Conservation (phyloP, 2,329 filamentous ascomycete genomes). For the Curvularia lunata region DNA sequence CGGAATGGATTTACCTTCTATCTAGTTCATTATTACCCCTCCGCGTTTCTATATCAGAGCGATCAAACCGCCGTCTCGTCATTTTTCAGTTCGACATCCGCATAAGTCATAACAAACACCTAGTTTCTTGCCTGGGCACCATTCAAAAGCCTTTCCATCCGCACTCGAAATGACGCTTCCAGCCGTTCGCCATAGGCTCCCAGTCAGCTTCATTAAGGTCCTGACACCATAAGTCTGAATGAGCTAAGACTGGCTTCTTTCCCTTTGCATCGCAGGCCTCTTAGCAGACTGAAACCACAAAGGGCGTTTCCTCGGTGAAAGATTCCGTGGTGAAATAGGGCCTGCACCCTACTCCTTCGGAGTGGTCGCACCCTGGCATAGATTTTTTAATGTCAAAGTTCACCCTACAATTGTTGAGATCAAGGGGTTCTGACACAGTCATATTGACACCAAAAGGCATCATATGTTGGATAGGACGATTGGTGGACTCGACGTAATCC, state of each 20-base stretch:
- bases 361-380: slow-evolving; percentile 8
- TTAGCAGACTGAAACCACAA: slow-evolving; percentile 10
- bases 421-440: not conserved
- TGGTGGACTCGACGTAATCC: slow-evolving; percentile 10
- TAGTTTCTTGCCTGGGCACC: no score
- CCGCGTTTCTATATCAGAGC: not conserved
- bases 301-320: slow-evolving; percentile 10
- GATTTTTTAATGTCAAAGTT: slow-evolving; percentile 15
- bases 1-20: not conserved
- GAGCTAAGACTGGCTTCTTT: not conserved
- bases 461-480: slow-evolving; percentile 11
- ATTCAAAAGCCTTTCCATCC: slow-evolving; percentile 11
- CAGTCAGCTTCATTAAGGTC: slow-evolving; percentile 17
- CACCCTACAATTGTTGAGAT: slow-evolving; percentile 10
- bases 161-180: slow-evolving; percentile 14
- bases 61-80: no score
- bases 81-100: not conserved
- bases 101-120: not conserved
- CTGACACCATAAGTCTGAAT: slow-evolving; percentile 16
- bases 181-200: slow-evolving; percentile 4
- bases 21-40: not conserved
- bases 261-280: not conserved
- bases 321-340: slow-evolving; percentile 19
- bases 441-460: slow-evolving; percentile 18
- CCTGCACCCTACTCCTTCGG: slow-evolving; percentile 1